Evolutionary conservation across 2,329 filamentous ascomycete genomes (phyloP).

Genomic region (Fusarium tupiense): DNA sequence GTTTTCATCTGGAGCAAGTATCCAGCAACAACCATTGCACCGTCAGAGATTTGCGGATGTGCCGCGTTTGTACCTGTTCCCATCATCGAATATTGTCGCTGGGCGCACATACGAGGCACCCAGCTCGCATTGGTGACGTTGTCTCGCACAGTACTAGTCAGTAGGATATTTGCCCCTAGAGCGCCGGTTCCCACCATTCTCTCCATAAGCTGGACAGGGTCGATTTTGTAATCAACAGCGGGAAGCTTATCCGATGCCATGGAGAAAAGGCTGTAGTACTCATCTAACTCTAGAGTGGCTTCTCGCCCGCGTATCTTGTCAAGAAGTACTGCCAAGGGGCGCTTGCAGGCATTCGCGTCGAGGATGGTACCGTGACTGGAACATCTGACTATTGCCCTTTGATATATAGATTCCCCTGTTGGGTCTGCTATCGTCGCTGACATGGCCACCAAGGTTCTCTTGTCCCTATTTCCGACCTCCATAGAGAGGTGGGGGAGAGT

Average conservation of each 20-base stretch:
- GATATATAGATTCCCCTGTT: background rate
- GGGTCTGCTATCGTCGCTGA: background rate
- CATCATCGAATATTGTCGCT: background rate
- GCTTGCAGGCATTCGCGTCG: background rate
- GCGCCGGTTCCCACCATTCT: background rate
- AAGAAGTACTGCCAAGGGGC: background rate
- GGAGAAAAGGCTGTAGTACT: background rate
- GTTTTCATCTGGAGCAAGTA: background rate
- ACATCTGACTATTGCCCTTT: background rate
- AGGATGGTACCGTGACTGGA: background rate
- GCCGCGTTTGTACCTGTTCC: background rate
- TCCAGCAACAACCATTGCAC: background rate
- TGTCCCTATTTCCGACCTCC: background rate
- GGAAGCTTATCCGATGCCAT: background rate
- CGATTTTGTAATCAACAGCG: background rate
- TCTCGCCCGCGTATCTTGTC: background rate
- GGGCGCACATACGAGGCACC: background rate
- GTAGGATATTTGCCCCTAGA: background rate
- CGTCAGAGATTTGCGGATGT: rapidly evolving
- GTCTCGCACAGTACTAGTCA: background rate
- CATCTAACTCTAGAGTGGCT: background rate
- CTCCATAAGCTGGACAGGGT: background rate
- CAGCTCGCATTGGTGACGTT: background rate
- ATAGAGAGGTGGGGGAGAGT: background rate
- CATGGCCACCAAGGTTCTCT: background rate